Evolutionary conservation across 2,329 filamentous ascomycete genomes (phyloP), one percentile per base, ranked within the genome.

Genomic region (Calonectria pteridis): DNA sequence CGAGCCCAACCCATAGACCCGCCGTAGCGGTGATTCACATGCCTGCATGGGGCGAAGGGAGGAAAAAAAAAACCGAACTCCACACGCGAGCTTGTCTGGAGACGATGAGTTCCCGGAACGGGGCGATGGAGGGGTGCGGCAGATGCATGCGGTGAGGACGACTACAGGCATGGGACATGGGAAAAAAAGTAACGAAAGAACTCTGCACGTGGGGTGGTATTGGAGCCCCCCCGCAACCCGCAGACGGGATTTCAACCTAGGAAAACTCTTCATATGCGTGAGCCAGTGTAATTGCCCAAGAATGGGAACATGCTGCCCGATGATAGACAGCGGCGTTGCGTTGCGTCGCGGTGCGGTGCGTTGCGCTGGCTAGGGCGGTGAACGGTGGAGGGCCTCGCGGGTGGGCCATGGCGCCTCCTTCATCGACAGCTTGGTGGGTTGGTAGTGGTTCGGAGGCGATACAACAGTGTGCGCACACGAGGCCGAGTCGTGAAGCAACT

Each of bases 391-490:
- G 55, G 31, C 55, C 55, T 59, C 55, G 50, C 59, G 20, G 35
- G 68, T 71, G 59, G 59, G 43, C 49, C 40, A 29, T 49, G 63
- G 28, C 51, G 55, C 43, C 29, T 55, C 23, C 37, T 28, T 59
- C 40, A 74, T 79, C 73, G 62, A 73, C 66, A 66, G 73, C 75
- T 68, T 67, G 75, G 37, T 50, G 70, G 51, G 70, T 65, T 31
- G 67, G 69, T 46, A 73, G 62, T 74, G 73, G 76, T 43, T 73
- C 69, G 28, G 69, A 35, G 49, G 59, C 71, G 59, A 49, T 31
- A 26, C 20, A 46, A 43, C 31, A 46, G 53, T 31, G 53, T 68
- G 55, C 55, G 43, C 64, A 64, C 35, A 46, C 46, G n/a, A 63
- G n/a, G 9, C 31, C 37, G 55, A 67, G 29, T 53, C 53, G n/a